Base-by-base conservation (phyloP, 192 early-diverging fungal genomes). In the Cetraspora pellucida region DNA sequence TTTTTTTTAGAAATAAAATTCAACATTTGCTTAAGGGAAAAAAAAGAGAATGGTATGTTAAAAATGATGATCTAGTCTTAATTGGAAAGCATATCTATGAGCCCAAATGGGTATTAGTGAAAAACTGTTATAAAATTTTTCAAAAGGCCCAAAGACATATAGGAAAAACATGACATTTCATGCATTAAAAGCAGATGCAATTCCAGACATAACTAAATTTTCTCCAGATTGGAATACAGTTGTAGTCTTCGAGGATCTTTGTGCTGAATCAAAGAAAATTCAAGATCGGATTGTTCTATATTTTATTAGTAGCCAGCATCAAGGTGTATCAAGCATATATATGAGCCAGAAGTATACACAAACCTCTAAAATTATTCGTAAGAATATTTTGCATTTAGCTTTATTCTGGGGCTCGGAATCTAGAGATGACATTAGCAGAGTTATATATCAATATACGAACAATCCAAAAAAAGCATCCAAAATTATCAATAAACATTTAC, bases 61-160 rank as follows among this genome's bases (percentile, higher is more conserved):
- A 60, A 45, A 74, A 74, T 50, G 72, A 74, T 60, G 55, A 74
- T 74, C 58, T 74, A n/a, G 57, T 43, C 0, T 74, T 74, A 74
- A 60, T 74, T 2, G 44, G 57, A n/a, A 47, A 61, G 21, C 58
- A 74, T 73, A 28, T 55, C 19, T 19, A n/a, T 57, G 71, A 73
- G 55, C 54, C 71, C 11, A 73, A 73, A 59, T 73, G 71, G 71
- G 43, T 30, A 59, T 45, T 73, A 3, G 71, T 73, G 16, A 43
- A 73, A 59, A 73, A 73, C 16, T n/a, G 54, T 1, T 73, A 59
- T 44, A 13, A 59, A 45, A 72, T 72, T 25, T 72, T 72, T 23
- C 55, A 17, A 73, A 73, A 11, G 71, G 31, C 2, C 54, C 57
- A 45, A 73, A 73, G 59, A 7, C 71, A 45, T 59, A 73, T 73